A percentile compares a stretch with the other conserved stretches of the same genome.
phyloP scores from a whole-genome alignment of 441 rosid genomes.

The Aleurites moluccanus region DNA sequence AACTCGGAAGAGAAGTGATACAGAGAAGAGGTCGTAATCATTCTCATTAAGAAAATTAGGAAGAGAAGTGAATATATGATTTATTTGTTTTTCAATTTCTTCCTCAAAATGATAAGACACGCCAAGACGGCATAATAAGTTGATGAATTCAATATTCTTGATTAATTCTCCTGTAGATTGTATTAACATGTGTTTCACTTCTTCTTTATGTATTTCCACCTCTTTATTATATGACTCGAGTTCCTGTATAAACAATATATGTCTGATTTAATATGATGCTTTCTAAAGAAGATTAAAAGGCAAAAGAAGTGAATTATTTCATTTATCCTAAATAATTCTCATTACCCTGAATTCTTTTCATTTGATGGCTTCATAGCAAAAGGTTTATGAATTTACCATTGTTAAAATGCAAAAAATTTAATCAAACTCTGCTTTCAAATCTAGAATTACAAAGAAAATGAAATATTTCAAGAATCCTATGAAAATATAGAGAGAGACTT shows the following conservation, averaged over 20 bases:
- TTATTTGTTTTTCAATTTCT: background rate
- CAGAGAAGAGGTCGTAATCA: background rate
- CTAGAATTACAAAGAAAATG: no score
- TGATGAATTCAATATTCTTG: constrained; percentile 11
- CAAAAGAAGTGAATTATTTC: no score
- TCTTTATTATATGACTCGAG: background rate
- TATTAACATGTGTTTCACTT: background rate
- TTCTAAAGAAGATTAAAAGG: no score
- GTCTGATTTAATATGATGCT: background rate
- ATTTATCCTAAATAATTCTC: no score
- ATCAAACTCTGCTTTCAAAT: no score
- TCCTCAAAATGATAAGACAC: background rate
- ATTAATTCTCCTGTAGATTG: background rate
- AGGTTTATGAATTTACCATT: no score
- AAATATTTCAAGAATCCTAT: no score
- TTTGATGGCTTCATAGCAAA: no score
- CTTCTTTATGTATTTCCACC: constrained; percentile 1
- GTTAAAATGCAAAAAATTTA: no score
- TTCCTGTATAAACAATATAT: background rate
- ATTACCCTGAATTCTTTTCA: no score
- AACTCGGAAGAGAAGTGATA: constrained; percentile 14
- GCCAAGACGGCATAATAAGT: constrained; percentile 14
- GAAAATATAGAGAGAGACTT: background rate
- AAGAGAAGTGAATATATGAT: no score
- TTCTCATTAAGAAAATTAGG: background rate